These are phyloP conservation scores for Globisporangium takayamanum DNA, from an alignment of 352 stramenopile species.

Conservation along the genomic window DNA sequence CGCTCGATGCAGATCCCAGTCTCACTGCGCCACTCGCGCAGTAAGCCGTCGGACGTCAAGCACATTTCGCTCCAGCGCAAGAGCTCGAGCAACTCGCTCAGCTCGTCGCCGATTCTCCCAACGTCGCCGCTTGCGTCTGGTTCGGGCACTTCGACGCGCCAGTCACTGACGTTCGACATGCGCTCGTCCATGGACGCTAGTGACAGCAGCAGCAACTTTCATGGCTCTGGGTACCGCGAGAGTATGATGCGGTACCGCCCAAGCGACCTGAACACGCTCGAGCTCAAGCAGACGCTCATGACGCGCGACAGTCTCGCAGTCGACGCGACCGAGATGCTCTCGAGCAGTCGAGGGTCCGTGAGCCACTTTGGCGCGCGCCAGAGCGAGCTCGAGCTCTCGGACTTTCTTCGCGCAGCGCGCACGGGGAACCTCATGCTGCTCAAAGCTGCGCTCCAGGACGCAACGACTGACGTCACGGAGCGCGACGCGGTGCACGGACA, in stretches of 20 bases:
- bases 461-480: constrained; percentile 51
- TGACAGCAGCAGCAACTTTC: background rate
- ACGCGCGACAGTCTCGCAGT: constrained; percentile 51
- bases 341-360: constrained; percentile 32
- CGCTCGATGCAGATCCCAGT: constrained; percentile 11
- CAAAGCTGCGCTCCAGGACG: constrained; percentile 46
- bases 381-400: constrained; percentile 49
- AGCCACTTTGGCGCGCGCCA: constrained; percentile 41
- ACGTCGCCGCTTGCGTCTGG: constrained; percentile 10
- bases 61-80: constrained; percentile 30
- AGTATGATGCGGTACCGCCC: constrained; percentile 72
- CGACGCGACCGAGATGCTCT: constrained; percentile 10
- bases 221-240: constrained; percentile 14
- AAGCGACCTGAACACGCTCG: constrained; percentile 46
- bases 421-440: constrained; percentile 56
- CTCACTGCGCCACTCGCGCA: constrained; percentile 3
- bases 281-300: constrained; percentile 39
- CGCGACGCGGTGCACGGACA: constrained; percentile 69
- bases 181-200: constrained; percentile 9
- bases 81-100: constrained; percentile 1
- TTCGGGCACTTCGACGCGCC: background rate
- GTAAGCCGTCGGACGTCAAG: constrained; percentile 31
- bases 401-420: constrained; percentile 60
- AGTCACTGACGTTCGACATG: constrained; percentile 13
- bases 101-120: background rate